Base-by-base conservation (phyloP, 495 filamentous ascomycete species). In the Chaetomium fimeti region DNA sequence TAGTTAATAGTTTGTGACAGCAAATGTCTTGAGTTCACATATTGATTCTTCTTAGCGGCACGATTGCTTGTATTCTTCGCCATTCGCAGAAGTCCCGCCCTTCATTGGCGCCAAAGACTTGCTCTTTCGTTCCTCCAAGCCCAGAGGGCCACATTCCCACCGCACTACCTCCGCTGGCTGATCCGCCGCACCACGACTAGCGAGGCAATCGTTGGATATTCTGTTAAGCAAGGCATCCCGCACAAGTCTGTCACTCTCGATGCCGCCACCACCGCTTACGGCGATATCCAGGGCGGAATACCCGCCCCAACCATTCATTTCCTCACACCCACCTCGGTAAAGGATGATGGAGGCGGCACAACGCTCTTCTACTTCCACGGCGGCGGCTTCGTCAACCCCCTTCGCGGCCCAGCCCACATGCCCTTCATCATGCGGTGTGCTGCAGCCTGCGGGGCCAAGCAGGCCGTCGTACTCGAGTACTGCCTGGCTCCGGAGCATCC, bases 321-420 rank as follows among this genome's bases (percentile, higher is more conserved):
- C 18, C 24, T 70, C 27, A 66, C 52, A 11, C 53, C 43, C 18
- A 13, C 62, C 38, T 43, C 5, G 16, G 11, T 16, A 20, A 9
- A 16, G 0, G 38, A 22, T 25, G 6, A 25, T 13, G 36, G 18
- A 29, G 52, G 11, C 16, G 47, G 51, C 25, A 25, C 52, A 11
- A 64, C 64, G 0, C 25, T 68, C 28, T 11, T 71, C 4, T 71
- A 71, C 61, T 57, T 68, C 27, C 69, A 71, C 48, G 66, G 69
- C 29, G 69, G 69, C 45, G 69, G 69, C 15, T 71, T 52, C 52
- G 66, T 68, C 51, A 65, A 71, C 57, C 66, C 69, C 38, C 57
- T 69, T 0, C 66, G 66, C 15, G 42, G 25, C 3, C 11, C 1
- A 2, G 68, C 61, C 0, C 69, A 69, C 61, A 64, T 66, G 53